phyloP scores from a whole-genome alignment of 345 rosid genomes.

The Carallia brachiata region DNA sequence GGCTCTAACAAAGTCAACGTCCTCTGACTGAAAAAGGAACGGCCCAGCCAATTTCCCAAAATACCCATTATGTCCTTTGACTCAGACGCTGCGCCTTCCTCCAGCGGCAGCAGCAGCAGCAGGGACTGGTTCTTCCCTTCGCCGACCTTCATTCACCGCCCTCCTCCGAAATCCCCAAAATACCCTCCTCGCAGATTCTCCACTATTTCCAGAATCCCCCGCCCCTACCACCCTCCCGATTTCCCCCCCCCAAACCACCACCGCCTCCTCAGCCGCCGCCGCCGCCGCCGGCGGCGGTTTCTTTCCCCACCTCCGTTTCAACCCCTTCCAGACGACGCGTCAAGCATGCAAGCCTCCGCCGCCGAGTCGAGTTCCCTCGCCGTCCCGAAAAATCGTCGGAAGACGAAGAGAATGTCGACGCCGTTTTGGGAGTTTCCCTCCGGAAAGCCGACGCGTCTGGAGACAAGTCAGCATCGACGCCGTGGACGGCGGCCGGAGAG shows the following conservation, averaged over 20 bases:
- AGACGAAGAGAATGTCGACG: constrained; percentile 8
- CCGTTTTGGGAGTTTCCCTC: constrained; percentile 3
- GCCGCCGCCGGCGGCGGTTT: constrained; percentile 14
- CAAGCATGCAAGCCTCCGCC: constrained; percentile 34
- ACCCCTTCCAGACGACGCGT: constrained; percentile 14
- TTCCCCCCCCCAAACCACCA: constrained; percentile 15
- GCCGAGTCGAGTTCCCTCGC: constrained; percentile 29
- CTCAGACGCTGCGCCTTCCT: constrained; percentile 24
- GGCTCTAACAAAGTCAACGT: no score
- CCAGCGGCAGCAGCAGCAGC: constrained; percentile 5
- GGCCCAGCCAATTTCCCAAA: not conserved
- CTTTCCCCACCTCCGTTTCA: constrained; percentile 19
- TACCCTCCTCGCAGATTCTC: constrained; percentile 44
- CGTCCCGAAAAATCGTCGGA: constrained; percentile 14
- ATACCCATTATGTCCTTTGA: constrained; percentile 37
- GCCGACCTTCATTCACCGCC: constrained; percentile 43
- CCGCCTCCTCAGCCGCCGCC: constrained; percentile 18
- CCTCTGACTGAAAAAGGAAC: no score
- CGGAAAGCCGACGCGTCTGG: constrained; percentile 16
- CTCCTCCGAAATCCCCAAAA: constrained; percentile 22
- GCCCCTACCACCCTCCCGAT: constrained; percentile 14
- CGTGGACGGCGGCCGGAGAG: constrained; percentile 3
- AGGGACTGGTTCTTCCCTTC: constrained; percentile 77
- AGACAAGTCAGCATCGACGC: constrained; percentile 5
- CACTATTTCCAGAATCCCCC: constrained; percentile 30